Evolutionary conservation across 805 yeast genomes (phyloP), one percentile per base, ranked within the genome.

Genomic region (Starmera pachycereana): DNA sequence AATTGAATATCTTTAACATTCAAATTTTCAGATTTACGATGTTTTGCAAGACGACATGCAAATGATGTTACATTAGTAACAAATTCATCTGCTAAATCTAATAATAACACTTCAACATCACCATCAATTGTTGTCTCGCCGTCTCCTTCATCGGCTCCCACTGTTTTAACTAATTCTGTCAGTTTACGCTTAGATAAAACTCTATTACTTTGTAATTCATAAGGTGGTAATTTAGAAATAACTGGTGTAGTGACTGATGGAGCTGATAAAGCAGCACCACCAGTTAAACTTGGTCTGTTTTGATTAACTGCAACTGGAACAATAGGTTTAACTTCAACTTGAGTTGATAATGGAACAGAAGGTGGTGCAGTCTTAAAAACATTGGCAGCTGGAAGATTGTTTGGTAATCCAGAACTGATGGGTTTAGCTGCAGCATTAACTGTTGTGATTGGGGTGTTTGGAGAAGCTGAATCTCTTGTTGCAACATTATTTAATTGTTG

Each of bases 41-140:
- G 97, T 58, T 92, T 92, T 18, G 99, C 97, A 48, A 92, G 68
- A 40, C 94, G 74, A 57, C 97, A 90, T 1, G 97, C 96, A 65
- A 92, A 92, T 3, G 87, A 70, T 0, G 97, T 88, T 3, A 94
- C 96, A 37, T 85, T 80, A 8, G 83, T 74, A 12, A 92, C 92
- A 56, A 92, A 92, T 56, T 92, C 97, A 60, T 92, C 99, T 0
- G 98, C 97, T 37, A 92, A 65, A 59, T 92, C 98, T 35, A 92
- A 67, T 30, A 92, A 63, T 32, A 92, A 64, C 50, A 90, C 97
- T 59, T 89, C 96, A 13, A 87, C 95, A 60, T 92, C 97, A 25
- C 97, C 97, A 59, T 90, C 98, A 42, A 92, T 83, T 5, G 73
- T 72, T 6, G 95, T 79, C 52, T 88, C 95, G 13, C 90, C 83